A percentile compares a stretch with the other conserved stretches of the same genome.
These are phyloP conservation scores for Nicotiana attenuata DNA, from an alignment of 257 asterid genomes.

Conservation along the genomic window DNA sequence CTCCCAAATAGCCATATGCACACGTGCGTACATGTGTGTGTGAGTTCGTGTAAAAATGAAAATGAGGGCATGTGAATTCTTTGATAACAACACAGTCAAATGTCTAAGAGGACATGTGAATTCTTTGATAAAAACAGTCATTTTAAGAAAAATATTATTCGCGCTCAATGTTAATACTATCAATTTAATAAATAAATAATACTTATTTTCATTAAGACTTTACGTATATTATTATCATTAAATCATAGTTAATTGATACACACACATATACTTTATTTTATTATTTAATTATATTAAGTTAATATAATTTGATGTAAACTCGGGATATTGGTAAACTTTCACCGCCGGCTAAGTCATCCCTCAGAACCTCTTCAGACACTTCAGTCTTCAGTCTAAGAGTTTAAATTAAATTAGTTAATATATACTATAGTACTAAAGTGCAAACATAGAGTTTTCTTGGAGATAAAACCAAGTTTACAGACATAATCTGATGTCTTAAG, in stretches of 20 bases:
- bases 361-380: not conserved
- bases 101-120: not conserved
- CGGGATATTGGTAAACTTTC: too few relatives aligned
- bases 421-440: not conserved
- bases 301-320: not conserved
- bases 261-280: too few relatives aligned
- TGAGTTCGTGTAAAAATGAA: conserved; percentile 65
- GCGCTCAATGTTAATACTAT: too few relatives aligned
- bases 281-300: too few relatives aligned
- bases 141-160: too few relatives aligned
- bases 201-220: not conserved
- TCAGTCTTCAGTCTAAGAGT: not conserved
- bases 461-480: conserved; percentile 5
- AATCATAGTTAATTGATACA: too few relatives aligned
- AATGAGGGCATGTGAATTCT: conserved; percentile 45
- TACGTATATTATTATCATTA: too few relatives aligned
- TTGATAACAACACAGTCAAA: conserved; percentile 16
- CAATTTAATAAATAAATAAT: too few relatives aligned
- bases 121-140: not conserved
- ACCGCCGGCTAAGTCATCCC: not conserved
- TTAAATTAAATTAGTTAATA: not conserved
- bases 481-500: conserved; percentile 27
- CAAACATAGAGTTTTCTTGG: conserved; percentile 5
- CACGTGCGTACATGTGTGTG: conserved; percentile 98
- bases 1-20: conserved; percentile 51